Evolutionary conservation across 1,284 basidiomycete species (phyloP).

Genomic region (Vanrija sp.): DNA sequence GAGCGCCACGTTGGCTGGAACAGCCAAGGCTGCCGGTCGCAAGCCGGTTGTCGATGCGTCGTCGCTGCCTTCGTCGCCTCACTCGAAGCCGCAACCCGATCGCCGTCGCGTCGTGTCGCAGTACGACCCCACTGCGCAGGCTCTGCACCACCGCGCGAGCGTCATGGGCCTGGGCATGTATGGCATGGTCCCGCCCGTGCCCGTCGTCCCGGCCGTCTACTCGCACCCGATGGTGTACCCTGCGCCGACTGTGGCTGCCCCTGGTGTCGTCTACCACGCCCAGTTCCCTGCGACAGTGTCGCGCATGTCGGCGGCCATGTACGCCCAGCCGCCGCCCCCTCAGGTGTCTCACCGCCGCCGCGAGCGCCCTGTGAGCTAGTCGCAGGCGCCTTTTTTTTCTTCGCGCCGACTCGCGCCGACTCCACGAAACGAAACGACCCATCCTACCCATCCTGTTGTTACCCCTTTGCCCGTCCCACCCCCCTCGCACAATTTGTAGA

Average conservation of each 20-base stretch:
- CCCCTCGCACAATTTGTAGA: neutral
- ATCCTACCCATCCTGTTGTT: neutral
- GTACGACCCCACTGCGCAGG: conserved; percentile 4
- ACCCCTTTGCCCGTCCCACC: neutral
- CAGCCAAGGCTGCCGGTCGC: no score
- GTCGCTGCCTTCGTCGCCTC: conserved; percentile 4
- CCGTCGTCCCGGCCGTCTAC: neutral
- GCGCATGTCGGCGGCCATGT: conserved; percentile 14
- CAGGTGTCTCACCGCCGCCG: conserved; percentile 10
- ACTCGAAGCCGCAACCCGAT: conserved; percentile 2
- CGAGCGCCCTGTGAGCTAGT: conserved; percentile 18
- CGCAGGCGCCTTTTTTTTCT: no score
- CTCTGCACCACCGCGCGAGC: conserved; percentile 1
- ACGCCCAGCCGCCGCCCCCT: conserved; percentile 8
- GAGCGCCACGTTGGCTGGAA: neutral
- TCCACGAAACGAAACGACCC: neutral
- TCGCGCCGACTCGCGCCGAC: no score
- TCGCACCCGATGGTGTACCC: neutral
- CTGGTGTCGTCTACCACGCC: no score
- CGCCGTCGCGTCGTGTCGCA: conserved; percentile 15
- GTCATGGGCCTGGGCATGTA: conserved; percentile 12
- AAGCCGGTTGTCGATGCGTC: no score
- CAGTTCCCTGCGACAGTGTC: neutral
- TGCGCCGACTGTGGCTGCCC: neutral
- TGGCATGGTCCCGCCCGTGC: neutral